Base-by-base conservation (phyloP, 345 rosid genomes). In the Draba incana region DNA sequence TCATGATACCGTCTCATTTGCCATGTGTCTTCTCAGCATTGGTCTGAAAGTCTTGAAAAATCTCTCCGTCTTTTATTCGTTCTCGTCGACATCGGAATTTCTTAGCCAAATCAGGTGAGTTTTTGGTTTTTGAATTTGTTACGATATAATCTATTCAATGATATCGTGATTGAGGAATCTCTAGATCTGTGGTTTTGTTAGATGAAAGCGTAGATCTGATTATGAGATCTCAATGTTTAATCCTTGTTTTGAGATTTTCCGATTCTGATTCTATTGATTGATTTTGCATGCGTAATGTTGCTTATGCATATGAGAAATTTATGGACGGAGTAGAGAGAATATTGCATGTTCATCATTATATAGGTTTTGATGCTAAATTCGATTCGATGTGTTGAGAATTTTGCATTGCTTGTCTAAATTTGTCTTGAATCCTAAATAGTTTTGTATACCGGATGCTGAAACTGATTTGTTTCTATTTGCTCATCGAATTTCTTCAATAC, bases 171-270 rank as follows among this genome's bases (percentile, higher is more conserved):
- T 3, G 60, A 41, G 41, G 57, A 23, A 64, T 57, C 45, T 30
- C 2, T 73, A 66, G 62, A 66, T 73, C 66, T 65, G 24, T 57
- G 27, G 67, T 25, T 52, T n/a, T 6, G 42, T 33, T 50, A 7
- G 24, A 52, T 44, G n/a, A 73, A 13, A 2, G 20, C 27, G 43
- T 52, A 74, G 77, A 66, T 74, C 72, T 52, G 68, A 58, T 66
- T 23, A 24, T 25, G 41, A 51, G 71, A 65, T 57, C 61, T 50
- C 35, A 51, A 58, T 66, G 62, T 33, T 50, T 61, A 56, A 53
- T 0, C 54, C 20, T 13, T 63, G 35, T 3, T 46, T 20, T 54
- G 8, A 25, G 52, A 30, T 64, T 35, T 28, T 9, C 28, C 41
- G 71, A 73, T 65, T 20, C 66, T 73, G 41, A 62, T 31, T 4